phyloP scores from a whole-genome alignment of 23 red algal genomes.

The Gracilaria vermiculophylla region DNA sequence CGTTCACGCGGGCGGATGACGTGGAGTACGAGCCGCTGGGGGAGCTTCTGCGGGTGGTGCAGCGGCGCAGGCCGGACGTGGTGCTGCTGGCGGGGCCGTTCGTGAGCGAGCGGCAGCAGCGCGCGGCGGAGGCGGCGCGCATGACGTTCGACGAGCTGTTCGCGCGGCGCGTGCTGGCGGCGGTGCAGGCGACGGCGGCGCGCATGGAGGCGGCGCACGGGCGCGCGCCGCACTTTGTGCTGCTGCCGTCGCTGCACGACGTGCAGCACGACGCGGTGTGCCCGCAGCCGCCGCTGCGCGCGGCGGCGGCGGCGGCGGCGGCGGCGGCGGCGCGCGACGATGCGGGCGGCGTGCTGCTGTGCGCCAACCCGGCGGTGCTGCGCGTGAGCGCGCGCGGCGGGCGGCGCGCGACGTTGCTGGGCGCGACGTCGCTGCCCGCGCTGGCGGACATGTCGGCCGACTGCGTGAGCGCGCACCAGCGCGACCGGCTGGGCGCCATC shows the following conservation, averaged over 20 bases:
- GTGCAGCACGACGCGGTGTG: constrained; percentile 67
- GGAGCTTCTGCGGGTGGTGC: constrained; percentile 27
- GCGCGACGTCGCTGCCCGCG: constrained; percentile 34
- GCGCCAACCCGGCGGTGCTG: constrained; percentile 36
- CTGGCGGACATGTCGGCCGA: constrained; percentile 56
- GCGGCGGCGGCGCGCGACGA: constrained; percentile 6
- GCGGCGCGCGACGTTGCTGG: neutral
- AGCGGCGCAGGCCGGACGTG: constrained; percentile 9
- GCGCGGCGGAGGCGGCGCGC: neutral
- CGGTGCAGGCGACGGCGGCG: neutral
- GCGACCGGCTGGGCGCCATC: constrained; percentile 40
- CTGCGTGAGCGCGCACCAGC: constrained; percentile 27
- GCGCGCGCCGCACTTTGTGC: constrained; percentile 16
- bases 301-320: constrained; percentile 19
- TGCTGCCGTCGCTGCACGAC: constrained; percentile 46
- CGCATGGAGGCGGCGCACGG: neutral
- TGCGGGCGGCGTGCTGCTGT: neutral
- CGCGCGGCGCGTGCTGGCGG: constrained; percentile 8
- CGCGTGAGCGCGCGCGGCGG: neutral
- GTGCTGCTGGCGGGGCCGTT: constrained; percentile 55
- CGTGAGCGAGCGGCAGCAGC: constrained; percentile 26
- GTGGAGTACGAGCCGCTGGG: constrained; percentile 58
- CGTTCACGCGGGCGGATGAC: constrained; percentile 18
- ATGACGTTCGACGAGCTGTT: constrained; percentile 33
- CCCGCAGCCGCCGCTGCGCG: constrained; percentile 46